Evolutionary conservation across 1,139 yeast species (phyloP).

Genomic region (Yamadazyma spencermartinsiae): DNA sequence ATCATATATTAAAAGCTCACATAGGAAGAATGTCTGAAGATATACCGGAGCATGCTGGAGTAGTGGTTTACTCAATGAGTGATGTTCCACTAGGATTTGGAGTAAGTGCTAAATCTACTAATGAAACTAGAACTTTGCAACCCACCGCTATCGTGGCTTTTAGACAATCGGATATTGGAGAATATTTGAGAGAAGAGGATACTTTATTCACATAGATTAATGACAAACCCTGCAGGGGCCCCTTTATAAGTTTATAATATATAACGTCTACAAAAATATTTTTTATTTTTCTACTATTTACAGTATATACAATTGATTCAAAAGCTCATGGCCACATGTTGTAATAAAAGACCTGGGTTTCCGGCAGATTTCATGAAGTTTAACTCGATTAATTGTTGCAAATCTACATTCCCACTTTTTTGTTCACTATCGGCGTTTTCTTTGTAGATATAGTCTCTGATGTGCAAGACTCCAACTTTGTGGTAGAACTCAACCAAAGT

Average conservation of each 20-base stretch:
- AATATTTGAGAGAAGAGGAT: slow-evolving; percentile 96
- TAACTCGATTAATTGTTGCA: slow-evolving; percentile 45
- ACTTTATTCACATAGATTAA: slow-evolving; percentile 71
- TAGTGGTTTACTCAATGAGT: slow-evolving; percentile 84
- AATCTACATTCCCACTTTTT: slow-evolving; percentile 23
- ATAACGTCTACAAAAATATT: not conserved
- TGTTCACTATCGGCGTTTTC: slow-evolving; percentile 21
- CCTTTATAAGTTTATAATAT: not conserved
- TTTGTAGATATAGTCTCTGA: slow-evolving; percentile 45
- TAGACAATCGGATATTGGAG: slow-evolving; percentile 98
- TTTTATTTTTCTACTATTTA: slow-evolving; percentile 3
- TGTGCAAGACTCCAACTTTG: slow-evolving; percentile 53
- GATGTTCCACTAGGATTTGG: slow-evolving; percentile 97
- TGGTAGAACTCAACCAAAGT: slow-evolving; percentile 54
- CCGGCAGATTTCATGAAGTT: slow-evolving; percentile 75
- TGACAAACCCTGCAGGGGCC: slow-evolving; percentile 5
- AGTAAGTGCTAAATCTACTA: slow-evolving; percentile 89
- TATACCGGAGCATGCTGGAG: slow-evolving; percentile 97
- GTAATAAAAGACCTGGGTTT: slow-evolving; percentile 69
- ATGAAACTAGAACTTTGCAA: slow-evolving; percentile 81
- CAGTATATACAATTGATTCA: slow-evolving; percentile 10
- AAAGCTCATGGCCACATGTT: slow-evolving; percentile 32
- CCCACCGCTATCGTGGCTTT: slow-evolving; percentile 95
- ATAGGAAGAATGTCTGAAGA: slow-evolving; percentile 96
- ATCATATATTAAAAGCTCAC: slow-evolving; percentile 95